Base-by-base conservation (phyloP, 2,329 filamentous ascomycete genomes). In the Xylariaceae sp. region DNA sequence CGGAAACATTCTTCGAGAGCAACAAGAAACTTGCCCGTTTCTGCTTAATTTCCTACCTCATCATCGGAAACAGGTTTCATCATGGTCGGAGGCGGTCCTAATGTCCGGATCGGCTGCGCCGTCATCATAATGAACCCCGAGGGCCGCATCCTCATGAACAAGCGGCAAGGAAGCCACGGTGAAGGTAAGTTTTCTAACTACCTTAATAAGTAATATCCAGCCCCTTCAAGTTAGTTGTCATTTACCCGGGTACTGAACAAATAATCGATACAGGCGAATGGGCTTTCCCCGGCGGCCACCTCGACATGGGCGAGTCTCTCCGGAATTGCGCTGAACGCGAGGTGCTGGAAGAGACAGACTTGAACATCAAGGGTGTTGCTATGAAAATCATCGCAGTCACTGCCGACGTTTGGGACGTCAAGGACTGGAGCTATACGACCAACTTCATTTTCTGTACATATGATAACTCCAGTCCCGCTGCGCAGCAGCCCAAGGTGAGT, bases 351-450 rank as follows among this genome's bases (percentile, higher is more conserved):
- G 87, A 92, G 59, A 88, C 86, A 0, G 83, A 77, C 0, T 70
- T 89, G 0, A 56, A 64, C 0, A 70, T 89, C 1, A 68, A 63
- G 2, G 70, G 75, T 6, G 39, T 77, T 5, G n/a, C n/a, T n/a
- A n/a, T n/a, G n/a, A 71, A 69, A 37, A 73, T 85, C 32, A 53
- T 83, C 1, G 78, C 75, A 0, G 75, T 80, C 0, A 88, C 83
- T 5, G 88, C 90, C 58, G 80, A 83, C 55, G 60, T 86, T 1
- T 86, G 89, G 60, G 57, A 64, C 0, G 73, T 40, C 19, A 39
- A 76, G n/a, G 65, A 65, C 0, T 87, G 83, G 63, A 86, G 92
- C 60, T 92, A 91, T 58, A 72, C 89, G 40, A 91, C 87, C 0
- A 63, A 89, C 3, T 90, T 87, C 54, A 77, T 88, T 50, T 67